phyloP scores from a whole-genome alignment of 805 yeast genomes.

The Nakazawaea siamensis region DNA sequence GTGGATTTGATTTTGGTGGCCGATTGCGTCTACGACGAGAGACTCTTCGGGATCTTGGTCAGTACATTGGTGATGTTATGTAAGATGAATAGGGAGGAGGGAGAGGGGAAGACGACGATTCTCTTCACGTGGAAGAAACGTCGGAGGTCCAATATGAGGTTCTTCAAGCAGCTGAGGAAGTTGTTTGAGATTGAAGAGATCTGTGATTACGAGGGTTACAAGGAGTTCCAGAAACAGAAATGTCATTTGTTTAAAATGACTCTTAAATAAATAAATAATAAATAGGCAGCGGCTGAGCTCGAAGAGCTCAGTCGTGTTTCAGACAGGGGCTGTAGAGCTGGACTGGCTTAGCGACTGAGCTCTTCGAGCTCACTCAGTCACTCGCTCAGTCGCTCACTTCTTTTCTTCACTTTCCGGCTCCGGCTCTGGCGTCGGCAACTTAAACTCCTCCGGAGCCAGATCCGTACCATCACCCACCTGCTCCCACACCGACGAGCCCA shows the following conservation, averaged over 20 bases:
- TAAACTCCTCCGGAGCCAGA: slow-evolving; percentile 71
- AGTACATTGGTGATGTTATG: slow-evolving; percentile 38
- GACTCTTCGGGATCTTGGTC: slow-evolving; percentile 44
- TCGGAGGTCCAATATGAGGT: slow-evolving; percentile 27
- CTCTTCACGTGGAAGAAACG: slow-evolving; percentile 48
- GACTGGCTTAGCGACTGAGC: too few relatives aligned
- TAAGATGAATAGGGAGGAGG: slow-evolving; percentile 11
- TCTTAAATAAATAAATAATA: slow-evolving; percentile 11
- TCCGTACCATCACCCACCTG: slow-evolving; percentile 86
- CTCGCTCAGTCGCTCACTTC: slow-evolving; percentile 24
- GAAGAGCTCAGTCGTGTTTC: too few relatives aligned
- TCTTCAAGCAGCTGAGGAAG: slow-evolving; percentile 23
- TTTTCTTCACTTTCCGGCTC: slow-evolving; percentile 48
- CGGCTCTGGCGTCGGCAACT: slow-evolving; percentile 75
- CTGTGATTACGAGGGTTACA: slow-evolving; percentile 25
- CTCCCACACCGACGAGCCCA: slow-evolving; percentile 87
- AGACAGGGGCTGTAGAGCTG: too few relatives aligned
- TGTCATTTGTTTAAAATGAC: slow-evolving; percentile 33
- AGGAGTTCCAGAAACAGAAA: slow-evolving; percentile 26
- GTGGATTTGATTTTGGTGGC: slow-evolving; percentile 47
- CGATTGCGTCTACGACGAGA: slow-evolving; percentile 50
- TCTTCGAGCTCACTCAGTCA: too few relatives aligned
- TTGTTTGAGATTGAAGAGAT: slow-evolving; percentile 23
- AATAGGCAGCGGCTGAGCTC: background rate
- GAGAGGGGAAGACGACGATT: slow-evolving; percentile 29